phyloP scores from a whole-genome alignment of 2,329 filamentous ascomycete genomes.

The Ascochyta lentis region DNA sequence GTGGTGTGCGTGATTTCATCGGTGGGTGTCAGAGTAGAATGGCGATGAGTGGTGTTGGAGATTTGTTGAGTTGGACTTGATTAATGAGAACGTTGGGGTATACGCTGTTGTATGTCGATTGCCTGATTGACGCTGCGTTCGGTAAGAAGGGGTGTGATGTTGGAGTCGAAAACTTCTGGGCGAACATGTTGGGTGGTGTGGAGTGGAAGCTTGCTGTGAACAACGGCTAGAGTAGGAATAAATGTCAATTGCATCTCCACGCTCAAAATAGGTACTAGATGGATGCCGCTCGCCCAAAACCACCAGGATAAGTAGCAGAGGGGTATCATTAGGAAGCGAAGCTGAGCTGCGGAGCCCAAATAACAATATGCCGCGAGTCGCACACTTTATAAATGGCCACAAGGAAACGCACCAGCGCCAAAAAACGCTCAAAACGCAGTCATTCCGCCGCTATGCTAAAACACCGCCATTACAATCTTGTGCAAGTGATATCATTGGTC shows the following conservation, averaged over 20 bases:
- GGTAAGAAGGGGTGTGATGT: too few relatives aligned
- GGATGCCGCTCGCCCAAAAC: slow-evolving; percentile 7
- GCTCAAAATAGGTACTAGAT: not conserved
- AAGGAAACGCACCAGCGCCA: slow-evolving; percentile 5
- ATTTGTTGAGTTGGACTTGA: too few relatives aligned
- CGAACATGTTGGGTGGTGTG: too few relatives aligned
- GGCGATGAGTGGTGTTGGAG: too few relatives aligned
- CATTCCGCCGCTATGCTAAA: slow-evolving; percentile 13
- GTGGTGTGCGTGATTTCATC: too few relatives aligned
- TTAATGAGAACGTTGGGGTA: too few relatives aligned
- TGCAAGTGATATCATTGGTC: slow-evolving; percentile 12
- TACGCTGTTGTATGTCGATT: too few relatives aligned
- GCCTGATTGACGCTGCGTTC: too few relatives aligned
- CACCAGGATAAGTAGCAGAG: slow-evolving; percentile 18
- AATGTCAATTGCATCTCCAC: not conserved
- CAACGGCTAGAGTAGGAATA: too few relatives aligned
- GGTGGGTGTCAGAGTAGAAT: too few relatives aligned
- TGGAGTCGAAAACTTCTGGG: too few relatives aligned
- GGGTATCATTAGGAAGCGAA: slow-evolving; percentile 18
- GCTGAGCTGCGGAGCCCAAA: not conserved
- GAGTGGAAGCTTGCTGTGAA: too few relatives aligned
- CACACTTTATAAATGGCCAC: not conserved
- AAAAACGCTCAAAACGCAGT: slow-evolving; percentile 17
- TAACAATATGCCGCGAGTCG: not conserved
- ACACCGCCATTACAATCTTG: slow-evolving; percentile 17